These are phyloP conservation scores for Dryas octopetala DNA, from an alignment of 306 rosid species.

Conservation along the genomic window DNA sequence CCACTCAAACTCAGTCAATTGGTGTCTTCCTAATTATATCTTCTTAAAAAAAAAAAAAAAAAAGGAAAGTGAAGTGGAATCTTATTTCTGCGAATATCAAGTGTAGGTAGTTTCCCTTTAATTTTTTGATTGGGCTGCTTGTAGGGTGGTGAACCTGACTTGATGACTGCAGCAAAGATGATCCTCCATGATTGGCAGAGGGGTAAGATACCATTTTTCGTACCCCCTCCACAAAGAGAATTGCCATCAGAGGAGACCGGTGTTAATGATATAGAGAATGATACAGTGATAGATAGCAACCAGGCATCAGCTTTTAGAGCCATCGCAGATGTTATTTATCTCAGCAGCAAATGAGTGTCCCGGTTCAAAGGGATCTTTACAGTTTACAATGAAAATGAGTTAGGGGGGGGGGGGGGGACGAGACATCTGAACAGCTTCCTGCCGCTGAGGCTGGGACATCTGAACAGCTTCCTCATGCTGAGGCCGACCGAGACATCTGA, in stretches of 20 bases:
- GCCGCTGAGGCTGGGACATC: too few relatives aligned
- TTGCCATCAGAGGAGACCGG: slow-evolving; percentile 42
- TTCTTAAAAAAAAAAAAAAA: too few relatives aligned
- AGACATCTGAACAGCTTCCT: background rate
- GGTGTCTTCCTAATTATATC: too few relatives aligned
- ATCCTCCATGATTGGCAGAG: slow-evolving; percentile 97
- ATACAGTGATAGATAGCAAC: slow-evolving; percentile 37
- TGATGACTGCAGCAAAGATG: slow-evolving; percentile 90
- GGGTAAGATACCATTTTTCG: slow-evolving; percentile 89
- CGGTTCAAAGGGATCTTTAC: slow-evolving; percentile 79
- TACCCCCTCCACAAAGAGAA: slow-evolving; percentile 65
- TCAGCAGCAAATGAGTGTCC: slow-evolving; percentile 67
- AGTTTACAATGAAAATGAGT: too few relatives aligned
- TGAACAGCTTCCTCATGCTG: too few relatives aligned
- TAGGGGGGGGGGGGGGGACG: too few relatives aligned
- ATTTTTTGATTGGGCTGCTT: background rate
- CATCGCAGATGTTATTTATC: slow-evolving; percentile 71
- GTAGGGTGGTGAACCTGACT: slow-evolving; percentile 94
- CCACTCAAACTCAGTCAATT: background rate
- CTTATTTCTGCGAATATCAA: too few relatives aligned
- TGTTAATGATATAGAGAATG: slow-evolving; percentile 37
- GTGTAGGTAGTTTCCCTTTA: too few relatives aligned
- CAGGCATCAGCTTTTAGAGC: slow-evolving; percentile 80
- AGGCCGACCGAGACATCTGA: too few relatives aligned
- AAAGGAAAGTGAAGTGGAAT: too few relatives aligned